Evolutionary conservation across 1,284 basidiomycete genomes (phyloP), one percentile per base, ranked within the genome.

Genomic region (Athelia psychrophila): DNA sequence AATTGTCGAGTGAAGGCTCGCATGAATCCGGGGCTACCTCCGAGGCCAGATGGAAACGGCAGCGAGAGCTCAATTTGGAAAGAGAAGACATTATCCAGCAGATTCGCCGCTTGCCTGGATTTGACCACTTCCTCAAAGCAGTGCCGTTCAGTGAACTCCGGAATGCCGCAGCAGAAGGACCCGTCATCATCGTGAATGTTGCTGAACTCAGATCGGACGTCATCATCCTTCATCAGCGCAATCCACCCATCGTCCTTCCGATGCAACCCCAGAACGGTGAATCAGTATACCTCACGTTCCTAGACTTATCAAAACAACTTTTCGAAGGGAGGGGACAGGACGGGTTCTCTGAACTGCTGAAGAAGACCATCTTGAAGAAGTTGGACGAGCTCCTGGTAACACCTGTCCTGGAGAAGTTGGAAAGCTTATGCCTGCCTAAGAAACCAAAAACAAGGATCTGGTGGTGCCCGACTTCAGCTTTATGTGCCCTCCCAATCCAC

Each of bases 381-480:
- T 55, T 73, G 18, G 73, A 72, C 72, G 53, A 63, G n/a, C 48
- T 58, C 5, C 50, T 75, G 30, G 68, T 67, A 8, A 48, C 47
- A 15, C 69, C 69, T 5, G 56, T 74, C n/a, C 51, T 66, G 15
- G 54, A 60, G 23, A 52, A 50, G 35, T 24, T 22, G 47, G 27
- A 30, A 30, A 30, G 27, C 27, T 6, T 30, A 13, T 5, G 27
- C 27, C 6, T 55, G 3, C 48, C 51, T 1, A 47, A 45, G 16
- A 56, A 65, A 16, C 65, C n/a, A n/a, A n/a, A n/a, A n/a, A n/a
- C 70, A 1, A 67, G 69, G 10, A 60, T 78, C 16, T 77, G 75
- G 73, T 78, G 76, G 75, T 77, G 73, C 50, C 73, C 72, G 2
- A 71, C 70, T 0, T 64, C 64, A 1, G 40, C 48, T 3, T 58